A percentile compares a stretch with the other conserved stretches of the same genome.
Evolutionary conservation across 2,329 filamentous ascomycete genomes (phyloP).

Genomic region (Calonectria multiphialidica): DNA sequence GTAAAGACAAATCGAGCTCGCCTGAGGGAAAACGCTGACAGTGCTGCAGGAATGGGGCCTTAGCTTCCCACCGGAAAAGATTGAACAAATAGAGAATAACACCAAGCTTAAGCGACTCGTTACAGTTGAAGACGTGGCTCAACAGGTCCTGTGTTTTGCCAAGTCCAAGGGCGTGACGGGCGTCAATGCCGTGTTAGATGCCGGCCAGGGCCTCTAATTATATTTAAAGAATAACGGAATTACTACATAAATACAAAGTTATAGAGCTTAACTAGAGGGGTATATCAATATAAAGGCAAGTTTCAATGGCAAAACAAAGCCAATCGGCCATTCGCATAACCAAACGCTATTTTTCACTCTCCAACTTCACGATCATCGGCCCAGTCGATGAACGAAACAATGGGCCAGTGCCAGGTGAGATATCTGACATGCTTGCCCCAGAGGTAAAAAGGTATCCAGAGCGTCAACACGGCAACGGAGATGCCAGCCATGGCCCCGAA

Average conservation of each 20-base stretch:
- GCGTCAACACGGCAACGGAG: conserved; percentile 57
- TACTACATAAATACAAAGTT: neutral
- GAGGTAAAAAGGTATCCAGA: conserved; percentile 64
- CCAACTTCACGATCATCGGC: conserved; percentile 66
- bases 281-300: conserved; percentile 16
- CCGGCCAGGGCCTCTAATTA: conserved; percentile 19
- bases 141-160: conserved; percentile 64
- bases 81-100: conserved; percentile 64
- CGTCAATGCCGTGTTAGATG: conserved; percentile 63
- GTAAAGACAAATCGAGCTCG: conserved; percentile 40
- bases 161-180: conserved; percentile 64
- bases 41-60: conserved; percentile 70
- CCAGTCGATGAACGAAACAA: conserved; percentile 62
- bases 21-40: neutral
- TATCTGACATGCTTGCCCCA: conserved; percentile 63
- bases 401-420: conserved; percentile 60
- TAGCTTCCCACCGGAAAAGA: conserved; percentile 68
- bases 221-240: neutral
- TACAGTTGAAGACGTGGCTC: conserved; percentile 64
- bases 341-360: conserved; percentile 52
- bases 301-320: neutral
- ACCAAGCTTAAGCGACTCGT: conserved; percentile 71
- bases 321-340: neutral
- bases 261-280: neutral
- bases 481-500: conserved; percentile 71